A percentile compares a stretch with the other conserved stretches of the same genome.
These are phyloP conservation scores for Pseudoneurospora amorphoporcata DNA, from an alignment of 495 filamentous ascomycete genomes.

Conservation along the genomic window DNA sequence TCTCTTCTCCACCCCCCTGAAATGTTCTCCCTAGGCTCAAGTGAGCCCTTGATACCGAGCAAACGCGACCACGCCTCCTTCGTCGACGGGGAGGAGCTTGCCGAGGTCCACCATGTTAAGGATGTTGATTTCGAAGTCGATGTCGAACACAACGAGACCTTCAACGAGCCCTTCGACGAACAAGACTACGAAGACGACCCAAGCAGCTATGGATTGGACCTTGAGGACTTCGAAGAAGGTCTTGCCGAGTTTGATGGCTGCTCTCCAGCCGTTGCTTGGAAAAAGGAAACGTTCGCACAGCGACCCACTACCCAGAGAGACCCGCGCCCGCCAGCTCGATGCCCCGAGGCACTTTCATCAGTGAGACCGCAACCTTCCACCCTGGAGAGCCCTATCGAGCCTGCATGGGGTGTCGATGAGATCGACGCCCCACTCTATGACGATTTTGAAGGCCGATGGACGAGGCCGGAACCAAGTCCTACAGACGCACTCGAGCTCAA, in stretches of 20 bases:
- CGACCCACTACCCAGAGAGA: background rate
- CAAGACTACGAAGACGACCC: background rate
- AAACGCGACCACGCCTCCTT: background rate
- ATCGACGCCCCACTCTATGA: background rate
- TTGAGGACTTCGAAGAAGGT: background rate
- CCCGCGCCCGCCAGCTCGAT: background rate
- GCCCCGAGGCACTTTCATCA: background rate
- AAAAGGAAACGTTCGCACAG: background rate
- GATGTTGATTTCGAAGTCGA: constrained; percentile 4
- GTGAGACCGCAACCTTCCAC: background rate
- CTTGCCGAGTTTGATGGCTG: background rate
- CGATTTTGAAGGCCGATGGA: background rate
- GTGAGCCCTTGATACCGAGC: constrained; percentile 3
- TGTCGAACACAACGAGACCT: background rate
- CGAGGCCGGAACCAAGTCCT: background rate
- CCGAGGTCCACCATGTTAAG: background rate
- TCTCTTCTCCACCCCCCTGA: background rate
- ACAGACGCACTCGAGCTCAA: background rate
- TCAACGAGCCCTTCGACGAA: background rate
- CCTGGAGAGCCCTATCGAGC: background rate
- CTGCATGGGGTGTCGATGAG: background rate
- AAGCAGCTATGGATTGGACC: background rate
- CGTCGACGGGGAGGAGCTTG: background rate
- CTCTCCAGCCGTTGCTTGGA: background rate
- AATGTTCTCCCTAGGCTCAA: constrained; percentile 1